phyloP scores from a whole-genome alignment of 768 basidiomycete species.

The Lactarius tabidus region DNA sequence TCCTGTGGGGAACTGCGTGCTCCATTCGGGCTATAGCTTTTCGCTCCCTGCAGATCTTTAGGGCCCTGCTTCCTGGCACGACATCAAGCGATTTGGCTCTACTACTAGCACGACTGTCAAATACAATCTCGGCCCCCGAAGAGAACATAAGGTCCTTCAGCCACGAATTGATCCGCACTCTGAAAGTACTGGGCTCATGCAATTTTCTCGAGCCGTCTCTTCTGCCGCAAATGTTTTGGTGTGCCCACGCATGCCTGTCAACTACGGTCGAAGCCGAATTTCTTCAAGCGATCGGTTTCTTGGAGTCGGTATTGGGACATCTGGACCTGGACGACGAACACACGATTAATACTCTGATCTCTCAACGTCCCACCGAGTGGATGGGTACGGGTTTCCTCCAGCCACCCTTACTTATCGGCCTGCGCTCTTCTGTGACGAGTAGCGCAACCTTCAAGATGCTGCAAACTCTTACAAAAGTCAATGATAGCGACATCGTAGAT shows the following conservation, averaged over 20 bases:
- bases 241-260: conserved; percentile 70
- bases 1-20: conserved; percentile 84
- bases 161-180: conserved; percentile 73
- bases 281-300: conserved; percentile 55
- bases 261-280: conserved; percentile 85
- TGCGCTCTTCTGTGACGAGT: conserved; percentile 74
- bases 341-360: conserved; percentile 65
- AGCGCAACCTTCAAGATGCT: conserved; percentile 65
- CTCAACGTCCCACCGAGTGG: conserved; percentile 71
- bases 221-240: conserved; percentile 87
- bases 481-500: conserved; percentile 67
- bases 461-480: conserved; percentile 53
- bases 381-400: conserved; percentile 60
- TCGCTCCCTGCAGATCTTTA: conserved; percentile 87
- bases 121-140: conserved; percentile 74
- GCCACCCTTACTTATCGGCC: conserved; percentile 63
- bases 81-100: conserved; percentile 70
- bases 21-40: conserved; percentile 83
- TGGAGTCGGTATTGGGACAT: conserved; percentile 60
- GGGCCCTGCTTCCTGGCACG: conserved; percentile 68
- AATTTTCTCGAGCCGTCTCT: conserved; percentile 56
- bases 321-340: conserved; percentile 66
- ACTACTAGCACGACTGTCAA: conserved; percentile 77
- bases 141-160: conserved; percentile 78
- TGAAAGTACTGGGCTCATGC: conserved; percentile 56